These are phyloP conservation scores for Fragaria iinumae DNA, from an alignment of 306 rosid genomes.

Conservation along the genomic window DNA sequence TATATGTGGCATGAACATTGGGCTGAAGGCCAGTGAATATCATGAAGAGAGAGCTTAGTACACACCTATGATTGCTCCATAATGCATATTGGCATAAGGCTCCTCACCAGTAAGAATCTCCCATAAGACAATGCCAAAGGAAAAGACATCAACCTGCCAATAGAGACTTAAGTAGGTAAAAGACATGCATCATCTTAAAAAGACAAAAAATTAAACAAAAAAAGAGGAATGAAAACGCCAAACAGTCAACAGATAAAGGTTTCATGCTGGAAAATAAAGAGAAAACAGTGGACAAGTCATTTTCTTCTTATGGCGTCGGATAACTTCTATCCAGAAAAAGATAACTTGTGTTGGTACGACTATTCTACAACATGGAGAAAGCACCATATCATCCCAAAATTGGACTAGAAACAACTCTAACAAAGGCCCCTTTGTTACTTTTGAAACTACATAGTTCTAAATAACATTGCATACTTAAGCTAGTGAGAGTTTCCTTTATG, in stretches of 20 bases:
- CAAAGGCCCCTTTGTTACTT: background rate
- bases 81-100: conserved; percentile 93
- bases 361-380: background rate
- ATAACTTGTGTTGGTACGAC: background rate
- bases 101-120: conserved; percentile 90
- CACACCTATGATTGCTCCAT: conserved; percentile 87
- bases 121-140: conserved; percentile 92
- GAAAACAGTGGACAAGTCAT: background rate
- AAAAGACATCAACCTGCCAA: conserved; percentile 84
- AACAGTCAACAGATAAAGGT: background rate
- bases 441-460: background rate
- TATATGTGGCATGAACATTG: conserved; percentile 5
- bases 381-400: background rate
- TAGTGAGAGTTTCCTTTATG: background rate
- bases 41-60: conserved; percentile 16
- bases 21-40: background rate
- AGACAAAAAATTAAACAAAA: background rate
- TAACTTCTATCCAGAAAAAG: background rate
- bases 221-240: background rate
- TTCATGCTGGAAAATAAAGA: background rate
- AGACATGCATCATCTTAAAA: background rate
- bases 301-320: background rate
- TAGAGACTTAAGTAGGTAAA: conserved; percentile 14
- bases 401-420: background rate
- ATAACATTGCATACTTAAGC: background rate